Percentiles rank a stretch among this genome's conserved stretches.
Conservation (phyloP, 805 yeast genomes). For the Ogataea methylovora region DNA sequence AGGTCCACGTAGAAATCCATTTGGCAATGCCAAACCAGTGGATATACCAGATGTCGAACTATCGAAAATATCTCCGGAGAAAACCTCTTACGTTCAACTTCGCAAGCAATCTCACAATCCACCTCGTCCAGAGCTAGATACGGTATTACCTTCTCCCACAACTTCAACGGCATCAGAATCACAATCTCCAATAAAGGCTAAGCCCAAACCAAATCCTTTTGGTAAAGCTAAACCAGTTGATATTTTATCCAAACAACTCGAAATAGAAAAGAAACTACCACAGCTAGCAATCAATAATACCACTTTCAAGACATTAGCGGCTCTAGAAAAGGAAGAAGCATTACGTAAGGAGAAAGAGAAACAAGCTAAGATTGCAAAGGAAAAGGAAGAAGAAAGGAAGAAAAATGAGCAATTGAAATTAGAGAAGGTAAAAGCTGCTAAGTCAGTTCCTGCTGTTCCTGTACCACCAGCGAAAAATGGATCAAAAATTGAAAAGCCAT, state of each 20-base stretch:
- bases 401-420: background rate
- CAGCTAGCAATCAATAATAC: constrained; percentile 39
- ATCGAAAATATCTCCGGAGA: constrained; percentile 13
- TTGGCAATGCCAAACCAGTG: constrained; percentile 76
- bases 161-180: too few species aligned
- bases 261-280: constrained; percentile 45
- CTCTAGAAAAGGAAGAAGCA: constrained; percentile 13
- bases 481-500: background rate
- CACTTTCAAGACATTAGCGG: constrained; percentile 23
- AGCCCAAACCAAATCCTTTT: constrained; percentile 57
- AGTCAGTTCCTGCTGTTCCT: background rate
- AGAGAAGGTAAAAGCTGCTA: background rate
- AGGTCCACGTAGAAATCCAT: too few species aligned
- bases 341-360: background rate
- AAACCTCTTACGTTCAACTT: too few species aligned
- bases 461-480: background rate
- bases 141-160: too few species aligned
- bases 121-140: too few species aligned
- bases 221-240: constrained; percentile 86
- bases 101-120: too few species aligned
- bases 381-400: constrained; percentile 1
- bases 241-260: constrained; percentile 54
- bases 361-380: background rate
- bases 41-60: constrained; percentile 1
- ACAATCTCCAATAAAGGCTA: too few species aligned